phyloP scores from a whole-genome alignment of 2,329 filamentous ascomycete species.

The Xylariaceae sp. region DNA sequence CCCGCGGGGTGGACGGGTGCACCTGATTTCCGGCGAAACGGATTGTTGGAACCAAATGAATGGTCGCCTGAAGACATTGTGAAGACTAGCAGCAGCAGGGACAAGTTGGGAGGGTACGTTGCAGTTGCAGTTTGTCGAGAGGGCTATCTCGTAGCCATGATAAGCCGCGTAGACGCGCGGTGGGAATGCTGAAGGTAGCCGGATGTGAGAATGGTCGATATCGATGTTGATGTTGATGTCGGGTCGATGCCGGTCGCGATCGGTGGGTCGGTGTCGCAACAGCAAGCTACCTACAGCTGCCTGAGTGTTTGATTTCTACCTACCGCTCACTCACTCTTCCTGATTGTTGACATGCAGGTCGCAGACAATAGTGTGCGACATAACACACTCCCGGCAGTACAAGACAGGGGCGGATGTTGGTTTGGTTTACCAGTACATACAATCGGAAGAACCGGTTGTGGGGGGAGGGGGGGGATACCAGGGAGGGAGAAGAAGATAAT shows the following conservation, averaged over 20 bases:
- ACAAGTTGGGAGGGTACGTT: slow-evolving; percentile 5
- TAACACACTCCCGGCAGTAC: slow-evolving; percentile 2
- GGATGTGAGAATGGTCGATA: neutral
- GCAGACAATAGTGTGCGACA: no score
- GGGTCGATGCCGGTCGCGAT: slow-evolving; percentile 10
- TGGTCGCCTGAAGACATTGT: slow-evolving; percentile 47
- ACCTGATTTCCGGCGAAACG: slow-evolving; percentile 55
- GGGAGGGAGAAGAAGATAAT: neutral
- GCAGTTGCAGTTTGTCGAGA: neutral
- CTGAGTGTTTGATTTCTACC: neutral
- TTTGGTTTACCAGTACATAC: neutral
- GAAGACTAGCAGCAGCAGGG: slow-evolving; percentile 15
- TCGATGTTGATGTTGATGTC: neutral
- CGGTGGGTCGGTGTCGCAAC: slow-evolving; percentile 1
- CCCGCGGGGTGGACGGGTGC: slow-evolving; percentile 28
- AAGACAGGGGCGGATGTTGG: neutral
- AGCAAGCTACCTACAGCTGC: no score
- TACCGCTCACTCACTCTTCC: neutral
- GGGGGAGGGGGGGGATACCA: slow-evolving; percentile 5
- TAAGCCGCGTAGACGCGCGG: slow-evolving; percentile 20
- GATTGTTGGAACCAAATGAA: slow-evolving; percentile 55
- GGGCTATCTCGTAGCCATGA: slow-evolving; percentile 21
- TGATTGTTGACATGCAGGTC: slow-evolving; percentile 1
- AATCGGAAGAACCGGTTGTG: slow-evolving; percentile 24
- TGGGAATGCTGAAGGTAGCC: neutral